phyloP scores from a whole-genome alignment of 345 rosid genomes.

The Aquilaria sinensis region DNA sequence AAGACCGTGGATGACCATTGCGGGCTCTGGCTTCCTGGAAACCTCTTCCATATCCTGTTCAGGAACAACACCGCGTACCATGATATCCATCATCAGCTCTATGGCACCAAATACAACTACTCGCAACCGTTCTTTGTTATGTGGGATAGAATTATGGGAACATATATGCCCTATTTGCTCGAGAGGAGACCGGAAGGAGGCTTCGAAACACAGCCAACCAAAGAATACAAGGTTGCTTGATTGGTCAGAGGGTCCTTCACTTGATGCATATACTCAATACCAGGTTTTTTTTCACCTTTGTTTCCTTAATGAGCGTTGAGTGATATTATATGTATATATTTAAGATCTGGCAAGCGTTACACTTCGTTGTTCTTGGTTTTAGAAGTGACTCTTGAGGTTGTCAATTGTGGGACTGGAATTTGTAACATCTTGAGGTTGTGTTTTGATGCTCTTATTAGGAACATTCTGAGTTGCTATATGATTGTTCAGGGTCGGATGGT shows the following conservation, averaged over 20 bases:
- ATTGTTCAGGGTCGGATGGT: too few species aligned
- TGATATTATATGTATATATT: too few species aligned
- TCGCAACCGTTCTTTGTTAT: slow-evolving; percentile 74
- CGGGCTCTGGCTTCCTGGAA: slow-evolving; percentile 82
- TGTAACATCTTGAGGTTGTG: too few species aligned
- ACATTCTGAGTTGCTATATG: too few species aligned
- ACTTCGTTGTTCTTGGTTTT: too few species aligned
- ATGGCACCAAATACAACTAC: slow-evolving; percentile 75
- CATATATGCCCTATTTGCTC: slow-evolving; percentile 80
- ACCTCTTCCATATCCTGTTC: slow-evolving; percentile 60
- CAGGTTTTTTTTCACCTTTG: too few species aligned
- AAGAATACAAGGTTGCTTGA: slow-evolving; percentile 47
- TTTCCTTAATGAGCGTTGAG: too few species aligned
- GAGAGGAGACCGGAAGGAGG: slow-evolving; percentile 74
- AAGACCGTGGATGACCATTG: slow-evolving; percentile 88
- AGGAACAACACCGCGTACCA: slow-evolving; percentile 82
- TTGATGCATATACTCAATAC: too few species aligned
- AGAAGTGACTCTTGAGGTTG: too few species aligned
- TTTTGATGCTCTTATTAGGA: too few species aligned
- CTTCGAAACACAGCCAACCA: slow-evolving; percentile 55
- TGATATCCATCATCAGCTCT: slow-evolving; percentile 80
- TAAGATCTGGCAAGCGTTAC: too few species aligned
- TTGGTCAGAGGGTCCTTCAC: not conserved
- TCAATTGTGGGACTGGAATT: too few species aligned
- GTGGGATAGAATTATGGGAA: slow-evolving; percentile 83